phyloP scores from a whole-genome alignment of 495 filamentous ascomycete species.

The Aspergillus kassunensis region DNA sequence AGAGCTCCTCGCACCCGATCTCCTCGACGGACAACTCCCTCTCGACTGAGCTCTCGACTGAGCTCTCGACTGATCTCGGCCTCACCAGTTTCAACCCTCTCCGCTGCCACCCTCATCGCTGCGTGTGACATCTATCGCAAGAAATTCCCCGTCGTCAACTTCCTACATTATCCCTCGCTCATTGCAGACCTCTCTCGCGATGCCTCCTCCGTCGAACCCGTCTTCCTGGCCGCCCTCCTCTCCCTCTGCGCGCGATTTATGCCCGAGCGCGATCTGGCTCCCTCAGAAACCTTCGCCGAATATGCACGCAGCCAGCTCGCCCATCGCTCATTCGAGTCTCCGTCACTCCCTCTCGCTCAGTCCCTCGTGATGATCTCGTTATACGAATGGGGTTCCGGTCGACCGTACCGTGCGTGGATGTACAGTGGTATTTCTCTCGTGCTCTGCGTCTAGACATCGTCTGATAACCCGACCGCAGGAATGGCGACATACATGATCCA shows the following conservation, averaged over 20 bases:
- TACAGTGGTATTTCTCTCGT: slow-evolving; percentile 34
- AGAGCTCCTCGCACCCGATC: slow-evolving; percentile 3
- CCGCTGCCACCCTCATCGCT: slow-evolving; percentile 31
- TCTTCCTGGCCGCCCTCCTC: slow-evolving; percentile 39
- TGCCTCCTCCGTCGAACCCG: slow-evolving; percentile 32
- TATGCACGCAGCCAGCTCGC: slow-evolving; percentile 38
- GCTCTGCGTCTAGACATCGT: background rate
- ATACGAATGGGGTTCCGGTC: slow-evolving; percentile 43
- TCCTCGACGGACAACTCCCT: background rate
- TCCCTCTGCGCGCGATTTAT: slow-evolving; percentile 42
- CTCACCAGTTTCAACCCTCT: slow-evolving; percentile 24
- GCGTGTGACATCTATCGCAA: slow-evolving; percentile 41
- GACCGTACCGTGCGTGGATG: slow-evolving; percentile 47
- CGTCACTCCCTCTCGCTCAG: slow-evolving; percentile 40
- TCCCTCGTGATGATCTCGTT: slow-evolving; percentile 41
- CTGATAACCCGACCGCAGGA: slow-evolving; percentile 17
- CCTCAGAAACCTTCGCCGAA: slow-evolving; percentile 33
- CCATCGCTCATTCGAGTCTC: slow-evolving; percentile 36
- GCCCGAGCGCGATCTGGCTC: slow-evolving; percentile 22
- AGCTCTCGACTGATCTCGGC: slow-evolving; percentile 4
- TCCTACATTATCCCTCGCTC: slow-evolving; percentile 42
- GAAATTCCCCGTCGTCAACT: slow-evolving; percentile 42
- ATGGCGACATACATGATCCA: slow-evolving; percentile 49
- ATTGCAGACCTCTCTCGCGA: slow-evolving; percentile 39
- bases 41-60: background rate